Evolutionary conservation across 2,329 filamentous ascomycete species (phyloP), one percentile per base, ranked within the genome.

Genomic region (Teratosphaeria destructans): DNA sequence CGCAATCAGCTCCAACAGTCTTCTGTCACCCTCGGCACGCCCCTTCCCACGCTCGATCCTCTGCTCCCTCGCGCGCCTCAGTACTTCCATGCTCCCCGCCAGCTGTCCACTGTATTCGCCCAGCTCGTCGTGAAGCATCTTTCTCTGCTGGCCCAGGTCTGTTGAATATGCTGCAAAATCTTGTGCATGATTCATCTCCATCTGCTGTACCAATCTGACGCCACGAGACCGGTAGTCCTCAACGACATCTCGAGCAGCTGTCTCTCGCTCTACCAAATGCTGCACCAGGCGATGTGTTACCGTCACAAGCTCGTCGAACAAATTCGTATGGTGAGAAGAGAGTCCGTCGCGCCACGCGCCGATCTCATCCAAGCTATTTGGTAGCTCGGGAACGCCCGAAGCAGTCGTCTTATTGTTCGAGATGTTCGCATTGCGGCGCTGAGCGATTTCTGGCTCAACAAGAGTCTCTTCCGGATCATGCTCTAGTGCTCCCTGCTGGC

Each of bases 241-340:
- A 3, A 79, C 65, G 29, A 80, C 75, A 32, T 77, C 71, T 3
- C 67, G 68, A 29, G 80, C 71, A 1, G 75, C 75, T 3, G 71
- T 72, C 63, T 80, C 79, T 53, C 76, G 74, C n/a, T 76, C 72
- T 8, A 79, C 71, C 19, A 83, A 72, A 59, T 80, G 74, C 1
- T 67, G 73, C 8, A 77, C 65, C 10, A 82, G 72, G 19, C 71
- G 71, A 70, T 80, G 63, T 3, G 74, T 74, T 3, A 75, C 70
- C n/a, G 70, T 69, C 26, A 74, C 66, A 27, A 78, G 65, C 39
- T 72, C 67, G 16, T 76, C 72, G 47, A 73, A 69, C 5, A 78
- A 60, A 43, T 68, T 66, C 34, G 69, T 69, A 56, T 78, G 76
- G 47, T 77, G 71, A 12, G 74, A 70, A 43, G 71, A 62, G 0